These are phyloP conservation scores for Vitis cinerea DNA, from an alignment of 164 flowering plant genomes.

Conservation along the genomic window DNA sequence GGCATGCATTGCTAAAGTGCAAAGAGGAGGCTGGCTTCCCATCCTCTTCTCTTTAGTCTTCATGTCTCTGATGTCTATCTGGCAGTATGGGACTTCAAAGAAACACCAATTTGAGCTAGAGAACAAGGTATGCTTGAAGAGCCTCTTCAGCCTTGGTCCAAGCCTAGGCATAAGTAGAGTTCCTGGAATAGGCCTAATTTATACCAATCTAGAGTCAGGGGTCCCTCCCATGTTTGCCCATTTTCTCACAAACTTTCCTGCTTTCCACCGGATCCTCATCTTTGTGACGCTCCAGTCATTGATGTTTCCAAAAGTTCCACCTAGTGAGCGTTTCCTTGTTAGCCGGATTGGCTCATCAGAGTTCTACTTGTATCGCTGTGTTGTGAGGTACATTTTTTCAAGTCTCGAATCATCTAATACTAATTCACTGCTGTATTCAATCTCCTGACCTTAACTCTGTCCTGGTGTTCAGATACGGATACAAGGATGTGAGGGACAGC, in stretches of 20 bases:
- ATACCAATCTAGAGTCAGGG: slow-evolving; percentile 3
- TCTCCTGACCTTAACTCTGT: too few relatives aligned
- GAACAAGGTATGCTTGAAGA: background rate
- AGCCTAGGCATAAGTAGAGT: slow-evolving; percentile 5
- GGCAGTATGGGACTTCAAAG: slow-evolving; percentile 5
- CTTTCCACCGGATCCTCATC: slow-evolving; percentile 3
- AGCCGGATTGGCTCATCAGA: background rate
- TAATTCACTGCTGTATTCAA: too few relatives aligned
- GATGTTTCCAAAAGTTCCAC: slow-evolving; percentile 1
- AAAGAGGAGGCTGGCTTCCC: slow-evolving; percentile 56
- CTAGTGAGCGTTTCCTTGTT: slow-evolving; percentile 4
- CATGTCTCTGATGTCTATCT: slow-evolving; percentile 30
- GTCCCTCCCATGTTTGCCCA: slow-evolving; percentile 7
- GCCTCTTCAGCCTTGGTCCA: slow-evolving; percentile 1
- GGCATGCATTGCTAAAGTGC: slow-evolving; percentile 39
- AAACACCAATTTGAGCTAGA: slow-evolving; percentile 1
- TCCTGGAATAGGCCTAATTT: slow-evolving; percentile 2
- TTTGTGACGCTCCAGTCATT: slow-evolving; percentile 1
- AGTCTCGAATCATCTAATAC: too few relatives aligned
- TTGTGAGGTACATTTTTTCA: background rate
- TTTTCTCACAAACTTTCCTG: slow-evolving; percentile 6
- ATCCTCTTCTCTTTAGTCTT: slow-evolving; percentile 28
- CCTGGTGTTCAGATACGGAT: slow-evolving; percentile 26
- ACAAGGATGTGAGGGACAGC: slow-evolving; percentile 39
- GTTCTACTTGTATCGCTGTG: background rate